Percentiles rank a stretch among this genome's conserved stretches.
Conservation (phyloP, 2,329 filamentous ascomycete genomes). For the Epichloe brachyelytri region DNA sequence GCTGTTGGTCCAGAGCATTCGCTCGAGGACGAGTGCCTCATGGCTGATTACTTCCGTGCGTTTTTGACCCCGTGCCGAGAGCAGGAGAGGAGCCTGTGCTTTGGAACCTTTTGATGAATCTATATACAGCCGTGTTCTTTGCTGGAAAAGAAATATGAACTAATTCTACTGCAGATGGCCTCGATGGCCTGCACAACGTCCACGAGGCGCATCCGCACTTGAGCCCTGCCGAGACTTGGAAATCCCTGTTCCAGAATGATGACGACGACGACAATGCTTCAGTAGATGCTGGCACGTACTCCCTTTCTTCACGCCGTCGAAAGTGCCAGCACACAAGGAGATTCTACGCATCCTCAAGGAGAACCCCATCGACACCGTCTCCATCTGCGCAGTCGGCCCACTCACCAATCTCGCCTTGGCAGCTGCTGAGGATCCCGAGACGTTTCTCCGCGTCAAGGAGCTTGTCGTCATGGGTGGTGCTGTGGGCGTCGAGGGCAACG, state of each 20-base stretch:
- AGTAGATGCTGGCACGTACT: conserved; percentile 30
- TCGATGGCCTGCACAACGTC: conserved; percentile 65
- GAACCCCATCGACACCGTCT: conserved; percentile 72
- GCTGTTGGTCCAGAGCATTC: conserved; percentile 80
- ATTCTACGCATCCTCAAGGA: conserved; percentile 78
- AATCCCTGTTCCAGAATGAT: conserved; percentile 43
- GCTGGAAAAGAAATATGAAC: too few relatives aligned
- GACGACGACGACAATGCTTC: conserved; percentile 15
- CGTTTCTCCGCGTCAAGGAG: conserved; percentile 80
- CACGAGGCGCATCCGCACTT: conserved; percentile 64
- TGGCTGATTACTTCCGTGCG: conserved; percentile 80
- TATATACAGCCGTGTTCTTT: too few relatives aligned
- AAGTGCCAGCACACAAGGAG: conserved; percentile 62
- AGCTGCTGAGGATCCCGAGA: conserved; percentile 75
- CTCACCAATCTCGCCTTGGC: conserved; percentile 89
- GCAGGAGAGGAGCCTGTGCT: neutral
- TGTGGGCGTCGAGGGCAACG: conserved; percentile 68
- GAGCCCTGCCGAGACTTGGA: conserved; percentile 62
- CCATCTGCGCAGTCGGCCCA: conserved; percentile 81
- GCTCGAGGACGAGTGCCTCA: conserved; percentile 67
- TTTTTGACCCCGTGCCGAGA: neutral
- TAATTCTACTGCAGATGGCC: conserved; percentile 43
- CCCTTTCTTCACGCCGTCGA: conserved; percentile 64
- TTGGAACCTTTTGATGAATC: too few relatives aligned
- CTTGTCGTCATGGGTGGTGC: conserved; percentile 93